phyloP scores from a whole-genome alignment of 371 early-diverging fungal genomes.

The Mucor mucedo region DNA sequence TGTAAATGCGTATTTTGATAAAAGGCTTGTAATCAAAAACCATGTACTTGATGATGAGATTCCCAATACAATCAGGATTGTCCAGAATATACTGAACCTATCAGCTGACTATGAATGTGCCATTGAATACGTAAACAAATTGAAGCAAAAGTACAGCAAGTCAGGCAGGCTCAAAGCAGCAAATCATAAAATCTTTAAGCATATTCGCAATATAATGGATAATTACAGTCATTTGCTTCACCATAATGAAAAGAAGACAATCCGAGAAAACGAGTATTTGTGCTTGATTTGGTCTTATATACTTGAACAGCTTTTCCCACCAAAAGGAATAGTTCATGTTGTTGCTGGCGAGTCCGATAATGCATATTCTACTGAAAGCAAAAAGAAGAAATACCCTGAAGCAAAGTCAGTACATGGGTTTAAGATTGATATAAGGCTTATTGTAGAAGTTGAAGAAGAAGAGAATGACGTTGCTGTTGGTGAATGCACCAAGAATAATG shows the following conservation, averaged over 20 bases:
- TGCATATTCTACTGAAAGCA: neutral
- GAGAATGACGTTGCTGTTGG: slow-evolving; percentile 24
- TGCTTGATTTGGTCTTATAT: slow-evolving; percentile 3
- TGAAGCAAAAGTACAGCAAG: neutral
- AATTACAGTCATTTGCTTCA: slow-evolving; percentile 6
- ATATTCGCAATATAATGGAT: slow-evolving; percentile 15
- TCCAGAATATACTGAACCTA: slow-evolving; percentile 13
- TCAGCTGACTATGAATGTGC: slow-evolving; percentile 19
- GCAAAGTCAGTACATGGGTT: slow-evolving; percentile 1
- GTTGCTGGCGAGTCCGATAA: slow-evolving; percentile 9
- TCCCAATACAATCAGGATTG: slow-evolving; percentile 19
- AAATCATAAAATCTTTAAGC: slow-evolving; percentile 19
- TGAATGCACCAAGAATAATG: slow-evolving; percentile 23
- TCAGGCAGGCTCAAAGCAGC: neutral
- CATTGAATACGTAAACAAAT: slow-evolving; percentile 14
- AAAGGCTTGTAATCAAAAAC: slow-evolving; percentile 13
- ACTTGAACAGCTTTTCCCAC: slow-evolving; percentile 8
- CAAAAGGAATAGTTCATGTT: slow-evolving; percentile 4
- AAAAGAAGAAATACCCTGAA: slow-evolving; percentile 5
- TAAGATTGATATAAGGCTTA: slow-evolving; percentile 17
- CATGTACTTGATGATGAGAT: slow-evolving; percentile 12
- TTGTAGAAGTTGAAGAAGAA: slow-evolving; percentile 10
- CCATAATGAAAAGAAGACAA: slow-evolving; percentile 4
- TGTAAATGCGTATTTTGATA: slow-evolving; percentile 15
- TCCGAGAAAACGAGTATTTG: slow-evolving; percentile 10